Conservation (phyloP, 345 rosid species). For the Hirschfeldia incana region DNA sequence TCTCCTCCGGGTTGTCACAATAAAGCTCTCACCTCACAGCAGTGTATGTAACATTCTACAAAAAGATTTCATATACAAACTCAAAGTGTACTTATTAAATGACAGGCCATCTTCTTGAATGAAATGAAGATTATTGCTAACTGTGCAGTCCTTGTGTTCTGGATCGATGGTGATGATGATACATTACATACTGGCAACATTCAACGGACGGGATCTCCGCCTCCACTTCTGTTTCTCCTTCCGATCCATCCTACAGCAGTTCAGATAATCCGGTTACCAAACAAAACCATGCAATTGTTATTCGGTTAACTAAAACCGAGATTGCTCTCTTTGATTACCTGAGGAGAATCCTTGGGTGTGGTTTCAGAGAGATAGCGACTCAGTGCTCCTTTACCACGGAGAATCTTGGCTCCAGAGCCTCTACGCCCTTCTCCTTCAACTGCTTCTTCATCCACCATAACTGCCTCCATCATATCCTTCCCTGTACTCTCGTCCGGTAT, state of each 20-base stretch:
- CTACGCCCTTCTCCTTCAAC: constrained; percentile 60
- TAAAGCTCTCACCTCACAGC: too few relatives aligned
- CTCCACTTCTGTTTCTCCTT: constrained; percentile 70
- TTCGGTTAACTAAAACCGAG: background rate
- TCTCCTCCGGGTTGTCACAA: too few relatives aligned
- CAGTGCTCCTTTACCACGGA: constrained; percentile 80
- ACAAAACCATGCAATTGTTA: background rate
- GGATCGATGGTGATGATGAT: background rate
- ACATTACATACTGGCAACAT: constrained; percentile 80
- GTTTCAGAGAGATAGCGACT: constrained; percentile 58
- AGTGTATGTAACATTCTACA: too few relatives aligned
- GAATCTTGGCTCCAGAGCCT: constrained; percentile 73
- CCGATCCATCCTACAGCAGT: constrained; percentile 43
- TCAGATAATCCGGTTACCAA: constrained; percentile 5
- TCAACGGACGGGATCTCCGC: too few relatives aligned
- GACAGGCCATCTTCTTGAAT: too few relatives aligned
- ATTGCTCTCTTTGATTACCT: constrained; percentile 16
- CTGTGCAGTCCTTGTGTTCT: too few relatives aligned
- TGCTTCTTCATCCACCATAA: constrained; percentile 84
- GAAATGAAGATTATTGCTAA: too few relatives aligned
- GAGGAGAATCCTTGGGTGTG: constrained; percentile 40
- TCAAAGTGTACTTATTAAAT: too few relatives aligned
- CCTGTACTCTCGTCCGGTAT: constrained; percentile 47
- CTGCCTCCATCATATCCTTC: constrained; percentile 76
- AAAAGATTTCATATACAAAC: too few relatives aligned